Evolutionary conservation across 2,329 filamentous ascomycete species (phyloP), one percentile per base, ranked within the genome.

Genomic region (Parafenestella ontariensis): DNA sequence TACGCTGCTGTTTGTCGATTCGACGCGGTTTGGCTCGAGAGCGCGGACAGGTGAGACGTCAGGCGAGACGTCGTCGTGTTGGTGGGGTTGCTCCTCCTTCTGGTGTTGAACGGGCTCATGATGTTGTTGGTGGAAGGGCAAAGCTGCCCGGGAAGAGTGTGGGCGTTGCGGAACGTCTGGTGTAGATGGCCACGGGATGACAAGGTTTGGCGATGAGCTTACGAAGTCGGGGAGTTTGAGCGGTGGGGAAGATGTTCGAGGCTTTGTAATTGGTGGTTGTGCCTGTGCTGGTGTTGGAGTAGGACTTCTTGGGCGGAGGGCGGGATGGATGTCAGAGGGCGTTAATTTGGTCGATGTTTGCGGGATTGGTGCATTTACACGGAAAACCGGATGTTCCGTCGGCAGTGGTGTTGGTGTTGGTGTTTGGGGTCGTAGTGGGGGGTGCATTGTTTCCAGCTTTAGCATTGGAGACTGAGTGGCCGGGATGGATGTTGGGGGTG

Each of bases 321-420:
- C 11, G 18, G 41, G 31, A 17, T 37, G 31, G 20, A 34, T n/a
- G 5, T 46, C 44, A 36, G 28, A 3, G 15, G 44, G 31, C 24
- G 17, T 9, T 13, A 20, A 48, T 23, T 40, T 44, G 21, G 18
- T 28, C n/a, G 49, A 31, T 2, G 33, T 29, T 20, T 24, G 53
- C 33, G 24, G 23, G 23, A 52, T 43, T 18, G 52, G 33, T 6
- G 56, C 17, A 1, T 49, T 36, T 17, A 55, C 33, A 13, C 62
- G 59, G 11, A 65, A 37, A 2, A 60, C 61, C 3, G 63, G 65
- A 52, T 68, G 61, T 13, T 59, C 42, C 11, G 56, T 48, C 11
- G 50, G 45, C 8, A 15, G 33, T 29, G 20, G 31, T 13, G 31
- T 34, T 28, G 59, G 47, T 11, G 57, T 51, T 6, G 59, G 52